phyloP scores from a whole-genome alignment of 352 stramenopile species.

The Proteromonas lacertae region DNA sequence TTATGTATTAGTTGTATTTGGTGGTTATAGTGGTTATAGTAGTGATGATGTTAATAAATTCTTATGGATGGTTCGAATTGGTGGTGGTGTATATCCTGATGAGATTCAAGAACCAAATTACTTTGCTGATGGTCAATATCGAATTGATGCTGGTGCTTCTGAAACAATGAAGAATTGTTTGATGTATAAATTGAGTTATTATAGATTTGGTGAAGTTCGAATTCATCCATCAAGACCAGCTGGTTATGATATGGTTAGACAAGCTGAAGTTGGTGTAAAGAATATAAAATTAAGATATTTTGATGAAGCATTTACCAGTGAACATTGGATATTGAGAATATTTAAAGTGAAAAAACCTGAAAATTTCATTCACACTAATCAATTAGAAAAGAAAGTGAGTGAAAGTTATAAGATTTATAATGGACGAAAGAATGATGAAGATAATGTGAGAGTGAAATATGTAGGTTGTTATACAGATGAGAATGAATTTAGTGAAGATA shows the following conservation, averaged over 20 bases:
- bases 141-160: too few relatives aligned
- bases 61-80: constrained; percentile 57
- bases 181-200: constrained; percentile 76
- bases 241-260: constrained; percentile 39
- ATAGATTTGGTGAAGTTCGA: constrained; percentile 47
- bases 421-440: not conserved
- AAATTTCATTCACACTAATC: too few relatives aligned
- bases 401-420: too few relatives aligned
- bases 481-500: constrained; percentile 34
- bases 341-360: too few relatives aligned
- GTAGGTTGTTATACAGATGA: constrained; percentile 36
- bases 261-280: constrained; percentile 43
- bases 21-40: constrained; percentile 35
- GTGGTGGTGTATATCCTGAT: constrained; percentile 28
- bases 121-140: too few relatives aligned
- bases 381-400: too few relatives aligned
- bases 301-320: constrained; percentile 63
- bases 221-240: constrained; percentile 22
- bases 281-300: constrained; percentile 48
- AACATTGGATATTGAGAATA: too few relatives aligned
- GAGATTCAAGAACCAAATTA: too few relatives aligned
- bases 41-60: constrained; percentile 67
- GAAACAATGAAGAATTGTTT: too few relatives aligned
- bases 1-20: constrained; percentile 57
- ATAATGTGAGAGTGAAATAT: not conserved